Base-by-base conservation (phyloP, 108 stramenopile species). In the Cyclotella cryptica region DNA sequence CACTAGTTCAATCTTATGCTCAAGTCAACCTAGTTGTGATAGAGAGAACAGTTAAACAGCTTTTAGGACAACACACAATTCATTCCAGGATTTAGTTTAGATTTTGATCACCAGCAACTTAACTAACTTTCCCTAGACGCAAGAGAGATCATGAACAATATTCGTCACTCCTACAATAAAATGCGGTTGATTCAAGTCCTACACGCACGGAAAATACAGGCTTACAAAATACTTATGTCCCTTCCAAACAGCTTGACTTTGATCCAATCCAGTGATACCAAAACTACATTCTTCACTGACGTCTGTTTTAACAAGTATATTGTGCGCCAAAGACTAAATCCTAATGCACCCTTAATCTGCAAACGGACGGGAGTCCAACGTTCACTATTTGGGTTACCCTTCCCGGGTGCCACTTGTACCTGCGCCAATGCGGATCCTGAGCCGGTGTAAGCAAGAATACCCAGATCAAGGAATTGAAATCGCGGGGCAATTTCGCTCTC, bases 381-480 rank as follows among this genome's bases (percentile, higher is more conserved):
- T 69, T 81, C 80, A 27, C 59, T 74, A 18, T 61, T 70, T 0
- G 73, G 68, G 52, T 52, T 71, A 17, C 79, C 76, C 7, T 84
- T 77, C 54, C 88, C 81, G 7, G 93, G 93, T 19, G 85, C 84
- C 24, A 92, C 74, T 26, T 92, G 78, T 18, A 94, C 86, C 63
- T 94, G 93, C 39, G 91, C 93, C 68, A 94, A 76, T 7, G 93
- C 98, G 13, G 89, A 86, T 7, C 88, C 94, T 11, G 85, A 91
- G 4, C 98, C 97, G 1, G 96, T 96, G 84, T 98, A 98, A 5
- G 98, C 97, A 18, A 98, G 76, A 58, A 97, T 97, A 18, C 98
- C 98, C 17, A 98, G 81, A 77, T 98, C 97, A 39, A 97, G 80
- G 69, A 96, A 98, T 84, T 97, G 96, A 78, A 98, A 98, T 26